Evolutionary conservation across 352 stramenopile species (phyloP).

Genomic region (Phytophthora ohioensis): DNA sequence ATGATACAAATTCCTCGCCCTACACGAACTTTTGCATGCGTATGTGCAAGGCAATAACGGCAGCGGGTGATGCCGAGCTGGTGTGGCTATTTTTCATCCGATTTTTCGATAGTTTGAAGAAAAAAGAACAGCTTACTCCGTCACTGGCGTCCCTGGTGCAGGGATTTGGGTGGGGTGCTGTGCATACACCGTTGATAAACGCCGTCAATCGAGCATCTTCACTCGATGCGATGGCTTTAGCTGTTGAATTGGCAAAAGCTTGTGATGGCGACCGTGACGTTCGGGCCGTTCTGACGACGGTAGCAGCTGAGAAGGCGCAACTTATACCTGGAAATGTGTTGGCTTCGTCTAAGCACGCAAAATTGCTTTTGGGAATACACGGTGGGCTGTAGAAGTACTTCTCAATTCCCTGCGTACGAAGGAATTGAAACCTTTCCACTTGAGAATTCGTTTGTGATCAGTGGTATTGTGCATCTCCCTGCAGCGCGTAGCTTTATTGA

Average conservation of each 20-base stretch:
- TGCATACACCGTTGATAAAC: background rate
- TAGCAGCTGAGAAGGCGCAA: constrained; percentile 9
- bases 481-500: no score
- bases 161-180: constrained; percentile 6
- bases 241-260: background rate
- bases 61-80: constrained; percentile 8
- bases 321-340: background rate
- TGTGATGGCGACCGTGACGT: background rate
- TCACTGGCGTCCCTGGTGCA: background rate
- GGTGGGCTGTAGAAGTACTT: background rate
- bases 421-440: no score
- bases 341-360: background rate
- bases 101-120: constrained; percentile 6
- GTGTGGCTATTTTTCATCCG: constrained; percentile 11
- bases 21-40: constrained; percentile 9
- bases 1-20: background rate
- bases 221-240: background rate
- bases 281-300: background rate
- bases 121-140: constrained; percentile 2
- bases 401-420: no score
- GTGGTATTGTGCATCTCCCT: no score
- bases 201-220: constrained; percentile 1
- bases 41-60: constrained; percentile 10
- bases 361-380: background rate
- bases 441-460: no score